These are phyloP conservation scores for Lantana camara DNA, from an alignment of 257 asterid species.

Conservation along the genomic window DNA sequence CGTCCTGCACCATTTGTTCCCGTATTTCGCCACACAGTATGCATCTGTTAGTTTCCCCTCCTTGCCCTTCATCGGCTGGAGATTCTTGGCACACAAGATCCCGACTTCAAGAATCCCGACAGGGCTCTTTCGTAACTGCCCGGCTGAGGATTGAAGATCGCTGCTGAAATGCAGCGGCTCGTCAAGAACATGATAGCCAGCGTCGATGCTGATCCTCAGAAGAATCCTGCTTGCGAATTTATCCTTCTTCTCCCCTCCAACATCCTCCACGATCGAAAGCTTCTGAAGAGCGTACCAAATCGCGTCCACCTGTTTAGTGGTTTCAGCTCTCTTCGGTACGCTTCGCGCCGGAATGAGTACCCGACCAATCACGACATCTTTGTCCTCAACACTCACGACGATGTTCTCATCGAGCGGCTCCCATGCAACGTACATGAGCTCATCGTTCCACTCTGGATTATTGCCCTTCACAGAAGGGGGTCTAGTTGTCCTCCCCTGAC, in stretches of 20 bases:
- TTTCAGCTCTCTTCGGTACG: slow-evolving; percentile 50
- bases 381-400: slow-evolving; percentile 63
- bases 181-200: slow-evolving; percentile 89
- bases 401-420: slow-evolving; percentile 84
- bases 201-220: slow-evolving; percentile 65
- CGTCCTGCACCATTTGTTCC: slow-evolving; percentile 96
- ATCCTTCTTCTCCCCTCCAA: slow-evolving; percentile 67
- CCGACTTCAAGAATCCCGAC: slow-evolving; percentile 93
- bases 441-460: slow-evolving; percentile 89
- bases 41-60: slow-evolving; percentile 83
- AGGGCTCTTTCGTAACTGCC: slow-evolving; percentile 59
- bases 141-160: slow-evolving; percentile 82
- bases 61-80: slow-evolving; percentile 73
- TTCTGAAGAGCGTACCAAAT: slow-evolving; percentile 66
- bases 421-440: slow-evolving; percentile 73
- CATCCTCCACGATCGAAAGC: slow-evolving; percentile 51
- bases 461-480: slow-evolving; percentile 47
- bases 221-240: slow-evolving; percentile 77
- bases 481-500: slow-evolving; percentile 64
- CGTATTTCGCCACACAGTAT: slow-evolving; percentile 91
- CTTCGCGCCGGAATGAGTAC: slow-evolving; percentile 56
- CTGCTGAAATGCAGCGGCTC: slow-evolving; percentile 85
- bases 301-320: slow-evolving; percentile 59
- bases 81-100: slow-evolving; percentile 71
- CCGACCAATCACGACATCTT: slow-evolving; percentile 62